Base-by-base conservation (phyloP, 768 basidiomycete species). In the Termitomyces sp. region DNA sequence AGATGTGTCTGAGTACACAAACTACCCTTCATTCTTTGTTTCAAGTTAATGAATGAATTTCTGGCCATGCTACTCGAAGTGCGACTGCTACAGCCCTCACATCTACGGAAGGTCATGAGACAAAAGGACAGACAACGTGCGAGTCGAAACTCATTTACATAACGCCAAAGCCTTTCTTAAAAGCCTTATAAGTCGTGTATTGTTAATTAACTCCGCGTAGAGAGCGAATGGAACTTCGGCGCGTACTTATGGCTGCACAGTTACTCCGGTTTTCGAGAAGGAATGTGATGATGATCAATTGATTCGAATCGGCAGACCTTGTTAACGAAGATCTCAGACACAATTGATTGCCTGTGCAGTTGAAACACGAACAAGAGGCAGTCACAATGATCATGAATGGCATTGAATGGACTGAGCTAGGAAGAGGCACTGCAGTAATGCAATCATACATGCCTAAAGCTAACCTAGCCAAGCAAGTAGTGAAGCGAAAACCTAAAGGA, bases 201-300 rank as follows among this genome's bases (percentile, higher is more conserved):
- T 40, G 35, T 38, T 50, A 27, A 51, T 44, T 49, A 50, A 54
- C 46, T 48, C 59, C 55, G 55, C 59, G 35, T 56, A 47, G 52
- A 53, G 45, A 42, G 38, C 23, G 25, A 42, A 58, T 48, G 53
- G 45, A 49, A 48, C 37, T 53, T 46, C 17, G 29, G 29, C 3
- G 29, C 21, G 45, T 32, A 25, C 10, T 21, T 23, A 35, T 23
- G 35, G 6, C 29, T 12, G 11, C 8, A 9, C 16, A 40, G 11
- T 44, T 46, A 53, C 57, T 29, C 57, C 52, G 51, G 45, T 53
- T 47, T 53, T 58, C 51, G 52, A 58, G 40, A 37, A 44, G 49
- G 25, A 35, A 23, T n/a, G 4, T 2, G 38, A 19, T 47, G 23
- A 37, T 58, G 44, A 53, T 46, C 44, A 40, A 40, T 34, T 58